phyloP scores from a whole-genome alignment of 192 early-diverging fungal species.

The Coemansia sp. region DNA sequence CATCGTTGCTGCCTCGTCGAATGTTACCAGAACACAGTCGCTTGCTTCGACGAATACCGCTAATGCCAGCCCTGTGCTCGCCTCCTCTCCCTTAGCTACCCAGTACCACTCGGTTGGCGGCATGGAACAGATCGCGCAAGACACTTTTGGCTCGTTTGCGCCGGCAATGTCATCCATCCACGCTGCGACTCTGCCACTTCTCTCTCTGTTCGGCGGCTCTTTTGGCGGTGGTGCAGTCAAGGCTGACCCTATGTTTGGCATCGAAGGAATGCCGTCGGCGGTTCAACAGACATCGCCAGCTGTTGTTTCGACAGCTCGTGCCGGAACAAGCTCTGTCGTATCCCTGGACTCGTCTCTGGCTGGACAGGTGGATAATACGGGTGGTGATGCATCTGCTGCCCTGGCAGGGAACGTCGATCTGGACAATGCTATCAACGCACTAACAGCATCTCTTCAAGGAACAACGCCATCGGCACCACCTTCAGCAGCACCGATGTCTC shows the following conservation, averaged over 20 bases:
- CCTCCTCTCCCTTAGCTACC: not conserved
- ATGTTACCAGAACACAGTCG: not conserved
- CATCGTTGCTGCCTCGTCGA: not conserved
- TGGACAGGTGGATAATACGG: not conserved
- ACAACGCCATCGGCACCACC: not conserved
- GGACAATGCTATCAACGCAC: not conserved
- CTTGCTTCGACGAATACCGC: constrained; percentile 9
- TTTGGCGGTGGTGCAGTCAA: constrained; percentile 28
- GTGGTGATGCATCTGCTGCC: not conserved
- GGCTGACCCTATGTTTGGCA: constrained; percentile 49
- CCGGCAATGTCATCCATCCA: constrained; percentile 8
- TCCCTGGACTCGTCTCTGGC: not conserved
- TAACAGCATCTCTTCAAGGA: not conserved
- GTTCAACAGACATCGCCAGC: not conserved
- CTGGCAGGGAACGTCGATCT: not conserved
- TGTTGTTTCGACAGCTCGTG: not conserved
- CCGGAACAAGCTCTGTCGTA: no score
- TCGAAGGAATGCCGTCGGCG: not conserved
- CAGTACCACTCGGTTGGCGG: constrained; percentile 7
- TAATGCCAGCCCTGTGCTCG: constrained; percentile 21
- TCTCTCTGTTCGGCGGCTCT: constrained; percentile 22
- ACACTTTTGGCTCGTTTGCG: constrained; percentile 37
- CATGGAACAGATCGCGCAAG: constrained; percentile 52
- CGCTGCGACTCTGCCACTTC: not conserved
- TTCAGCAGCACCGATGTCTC: not conserved